Percentiles rank a stretch among this genome's conserved stretches.
phyloP scores from a whole-genome alignment of 192 early-diverging fungal genomes.

The Entrophospora sp. region DNA sequence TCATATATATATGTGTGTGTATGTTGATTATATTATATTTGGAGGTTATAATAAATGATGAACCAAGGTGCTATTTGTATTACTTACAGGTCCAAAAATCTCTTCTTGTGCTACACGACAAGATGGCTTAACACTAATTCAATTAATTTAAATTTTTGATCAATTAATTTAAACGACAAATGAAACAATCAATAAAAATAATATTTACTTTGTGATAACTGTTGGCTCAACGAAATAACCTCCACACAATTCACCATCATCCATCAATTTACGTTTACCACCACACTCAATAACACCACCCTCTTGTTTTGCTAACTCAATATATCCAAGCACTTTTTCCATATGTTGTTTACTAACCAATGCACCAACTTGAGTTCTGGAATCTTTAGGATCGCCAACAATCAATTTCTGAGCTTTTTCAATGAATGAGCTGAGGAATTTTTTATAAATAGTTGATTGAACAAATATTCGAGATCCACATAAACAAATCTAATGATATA shows the following conservation, averaged over 20 bases:
- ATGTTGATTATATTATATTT: background rate
- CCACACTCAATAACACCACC: slow-evolving; percentile 51
- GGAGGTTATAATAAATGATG: too few relatives aligned
- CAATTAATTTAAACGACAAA: too few relatives aligned
- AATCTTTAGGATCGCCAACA: slow-evolving; percentile 53
- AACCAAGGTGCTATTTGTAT: background rate
- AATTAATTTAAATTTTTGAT: too few relatives aligned
- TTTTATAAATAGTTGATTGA: slow-evolving; percentile 45
- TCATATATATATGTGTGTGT: too few relatives aligned
- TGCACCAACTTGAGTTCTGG: slow-evolving; percentile 48
- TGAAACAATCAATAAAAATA: too few relatives aligned
- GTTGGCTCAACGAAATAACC: slow-evolving; percentile 69
- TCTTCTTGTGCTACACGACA: slow-evolving; percentile 55
- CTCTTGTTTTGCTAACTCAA: slow-evolving; percentile 49
- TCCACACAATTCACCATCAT: slow-evolving; percentile 38
- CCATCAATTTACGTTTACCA: slow-evolving; percentile 28
- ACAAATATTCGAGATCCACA: slow-evolving; percentile 65
- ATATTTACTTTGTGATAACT: slow-evolving; percentile 48
- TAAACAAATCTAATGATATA: slow-evolving; percentile 50
- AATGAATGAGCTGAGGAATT: slow-evolving; percentile 44
- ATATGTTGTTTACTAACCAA: slow-evolving; percentile 54
- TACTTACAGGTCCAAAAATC: slow-evolving; percentile 62
- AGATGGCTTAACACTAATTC: slow-evolving; percentile 29
- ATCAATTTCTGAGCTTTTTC: slow-evolving; percentile 34
- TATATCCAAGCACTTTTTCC: slow-evolving; percentile 60